Evolutionary conservation across 345 rosid species (phyloP).

Genomic region (Cochlearia excelsa): DNA sequence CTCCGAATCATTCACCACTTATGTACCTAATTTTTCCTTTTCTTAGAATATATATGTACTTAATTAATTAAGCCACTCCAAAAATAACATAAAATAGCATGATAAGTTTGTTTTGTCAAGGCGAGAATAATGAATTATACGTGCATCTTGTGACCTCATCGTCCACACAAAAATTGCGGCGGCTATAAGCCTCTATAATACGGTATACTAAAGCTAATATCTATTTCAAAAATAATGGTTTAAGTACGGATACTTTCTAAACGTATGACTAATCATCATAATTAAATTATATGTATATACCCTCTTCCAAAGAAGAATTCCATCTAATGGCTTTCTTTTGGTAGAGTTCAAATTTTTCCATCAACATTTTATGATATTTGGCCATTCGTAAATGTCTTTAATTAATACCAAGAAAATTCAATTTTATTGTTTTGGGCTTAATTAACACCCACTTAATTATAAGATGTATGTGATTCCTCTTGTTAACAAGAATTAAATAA

Average conservation of each 20-base stretch:
- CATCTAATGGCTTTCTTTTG: too few relatives aligned
- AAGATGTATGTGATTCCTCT: too few relatives aligned
- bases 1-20: conserved; percentile 11
- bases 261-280: conserved; percentile 12
- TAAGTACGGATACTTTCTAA: conserved; percentile 30
- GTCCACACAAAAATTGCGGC: conserved; percentile 38
- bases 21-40: conserved; percentile 16
- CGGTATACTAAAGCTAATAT: conserved; percentile 22
- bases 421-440: too few relatives aligned
- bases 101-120: neutral
- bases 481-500: too few relatives aligned
- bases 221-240: conserved; percentile 5
- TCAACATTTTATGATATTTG: too few relatives aligned
- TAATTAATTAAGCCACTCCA: conserved; percentile 2
- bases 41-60: neutral
- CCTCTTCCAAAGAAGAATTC: too few relatives aligned
- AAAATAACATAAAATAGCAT: conserved; percentile 2
- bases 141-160: conserved; percentile 35
- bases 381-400: too few relatives aligned
- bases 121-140: conserved; percentile 17
- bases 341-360: too few relatives aligned
- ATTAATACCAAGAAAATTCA: too few relatives aligned
- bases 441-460: too few relatives aligned
- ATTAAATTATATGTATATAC: neutral
- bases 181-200: conserved; percentile 9